These are phyloP conservation scores for Apiospora kogelbergensis DNA, from an alignment of 2,329 filamentous ascomycete species.

Conservation along the genomic window DNA sequence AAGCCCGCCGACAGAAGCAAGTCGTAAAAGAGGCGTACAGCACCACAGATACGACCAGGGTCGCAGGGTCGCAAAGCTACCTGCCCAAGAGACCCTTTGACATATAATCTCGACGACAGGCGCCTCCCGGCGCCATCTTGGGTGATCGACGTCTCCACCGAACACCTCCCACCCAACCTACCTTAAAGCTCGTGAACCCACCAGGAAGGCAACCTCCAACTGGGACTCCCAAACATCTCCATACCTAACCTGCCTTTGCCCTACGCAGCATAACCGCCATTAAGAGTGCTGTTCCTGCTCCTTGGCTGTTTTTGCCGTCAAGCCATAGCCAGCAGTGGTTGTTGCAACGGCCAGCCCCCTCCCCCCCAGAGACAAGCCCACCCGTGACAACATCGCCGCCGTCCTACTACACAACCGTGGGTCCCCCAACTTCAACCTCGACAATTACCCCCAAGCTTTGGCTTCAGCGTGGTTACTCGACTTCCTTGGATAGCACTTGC, in stretches of 20 bases:
- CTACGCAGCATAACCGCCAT: background rate
- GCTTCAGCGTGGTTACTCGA: background rate
- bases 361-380: background rate
- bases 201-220: constrained; percentile 19
- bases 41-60: constrained; percentile 10
- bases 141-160: constrained; percentile 34
- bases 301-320: constrained; percentile 4
- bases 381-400: background rate
- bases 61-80: constrained; percentile 18
- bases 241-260: constrained; percentile 7
- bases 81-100: constrained; percentile 26
- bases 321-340: constrained; percentile 12
- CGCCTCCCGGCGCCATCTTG: constrained; percentile 32
- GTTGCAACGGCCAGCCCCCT: constrained; percentile 12
- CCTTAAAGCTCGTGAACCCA: constrained; percentile 26
- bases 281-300: background rate
- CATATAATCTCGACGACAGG: constrained; percentile 31
- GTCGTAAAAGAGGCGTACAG: background rate
- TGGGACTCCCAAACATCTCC: background rate
- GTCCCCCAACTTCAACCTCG: background rate
- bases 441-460: constrained; percentile 1
- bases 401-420: background rate
- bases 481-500: background rate
- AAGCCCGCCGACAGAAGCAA: constrained; percentile 16
- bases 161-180: constrained; percentile 18